A percentile compares a stretch with the other conserved stretches of the same genome.
Conservation (phyloP, 306 rosid species). For the Acmispon strigosus region DNA sequence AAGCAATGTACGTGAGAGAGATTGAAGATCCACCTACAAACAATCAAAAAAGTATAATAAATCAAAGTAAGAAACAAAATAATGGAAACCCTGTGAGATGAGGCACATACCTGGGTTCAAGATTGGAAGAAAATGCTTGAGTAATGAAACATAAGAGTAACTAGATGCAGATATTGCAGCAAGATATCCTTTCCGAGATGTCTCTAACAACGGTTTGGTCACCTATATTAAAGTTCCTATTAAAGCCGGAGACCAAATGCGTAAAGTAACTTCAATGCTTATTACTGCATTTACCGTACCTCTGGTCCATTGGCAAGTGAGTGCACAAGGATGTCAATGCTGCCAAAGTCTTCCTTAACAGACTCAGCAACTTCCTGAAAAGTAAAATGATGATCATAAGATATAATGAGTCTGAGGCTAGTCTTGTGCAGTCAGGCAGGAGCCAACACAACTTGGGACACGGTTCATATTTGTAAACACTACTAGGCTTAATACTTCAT, state of each 20-base stretch:
- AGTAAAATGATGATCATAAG: slow-evolving; percentile 1
- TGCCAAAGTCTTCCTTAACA: slow-evolving; percentile 89
- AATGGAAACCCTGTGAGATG: not conserved
- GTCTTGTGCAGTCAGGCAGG: too few relatives aligned
- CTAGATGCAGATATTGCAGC: slow-evolving; percentile 97
- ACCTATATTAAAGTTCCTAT: slow-evolving; percentile 47
- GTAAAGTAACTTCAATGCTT: not conserved
- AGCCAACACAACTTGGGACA: too few relatives aligned
- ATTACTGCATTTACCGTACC: slow-evolving; percentile 39
- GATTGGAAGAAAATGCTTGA: slow-evolving; percentile 88
- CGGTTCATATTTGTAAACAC: too few relatives aligned
- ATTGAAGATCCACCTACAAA: slow-evolving; percentile 81
- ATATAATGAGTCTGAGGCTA: slow-evolving; percentile 4
- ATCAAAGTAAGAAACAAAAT: not conserved
- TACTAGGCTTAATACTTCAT: not conserved
- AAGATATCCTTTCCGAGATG: slow-evolving; percentile 92
- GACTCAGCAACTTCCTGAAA: slow-evolving; percentile 88
- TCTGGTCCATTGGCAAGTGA: slow-evolving; percentile 99
- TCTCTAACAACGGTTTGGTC: slow-evolving; percentile 86
- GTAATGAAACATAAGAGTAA: slow-evolving; percentile 85
- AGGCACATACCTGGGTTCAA: slow-evolving; percentile 66
- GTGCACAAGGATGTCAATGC: slow-evolving; percentile 96
- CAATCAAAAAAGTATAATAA: not conserved
- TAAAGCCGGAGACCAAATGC: not conserved
- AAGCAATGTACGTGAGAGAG: slow-evolving; percentile 94